These are phyloP conservation scores for Yarrowia sp. DNA, from an alignment of 805 yeast genomes.

Conservation along the genomic window DNA sequence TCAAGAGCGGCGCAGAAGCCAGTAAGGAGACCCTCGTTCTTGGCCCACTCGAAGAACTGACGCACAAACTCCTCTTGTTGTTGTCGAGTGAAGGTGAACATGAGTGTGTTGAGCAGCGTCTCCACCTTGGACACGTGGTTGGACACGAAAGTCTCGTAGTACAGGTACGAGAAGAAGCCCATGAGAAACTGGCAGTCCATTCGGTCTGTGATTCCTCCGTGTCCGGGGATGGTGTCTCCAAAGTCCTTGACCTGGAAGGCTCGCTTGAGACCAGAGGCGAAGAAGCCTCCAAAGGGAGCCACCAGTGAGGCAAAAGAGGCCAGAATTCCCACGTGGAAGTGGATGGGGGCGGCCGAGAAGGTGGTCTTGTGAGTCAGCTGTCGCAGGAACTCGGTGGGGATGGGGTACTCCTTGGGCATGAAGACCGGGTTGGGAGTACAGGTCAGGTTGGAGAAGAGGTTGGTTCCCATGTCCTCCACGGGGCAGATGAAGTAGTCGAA, in stretches of 20 bases:
- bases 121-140: slow-evolving; percentile 66
- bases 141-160: slow-evolving; percentile 90
- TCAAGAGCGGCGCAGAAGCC: slow-evolving; percentile 20
- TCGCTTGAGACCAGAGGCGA: slow-evolving; percentile 96
- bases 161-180: slow-evolving; percentile 94
- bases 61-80: slow-evolving; percentile 70
- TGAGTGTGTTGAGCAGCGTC: slow-evolving; percentile 73
- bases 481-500: slow-evolving; percentile 88
- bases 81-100: slow-evolving; percentile 68
- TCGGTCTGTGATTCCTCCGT: slow-evolving; percentile 97
- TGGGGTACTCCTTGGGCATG: slow-evolving; percentile 73
- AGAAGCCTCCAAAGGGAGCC: slow-evolving; percentile 99
- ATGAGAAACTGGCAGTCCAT: slow-evolving; percentile 97
- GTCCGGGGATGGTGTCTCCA: slow-evolving; percentile 98
- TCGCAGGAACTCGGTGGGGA: slow-evolving; percentile 70
- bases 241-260: slow-evolving; percentile 96
- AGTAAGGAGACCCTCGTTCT: slow-evolving; percentile 20
- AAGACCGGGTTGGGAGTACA: slow-evolving; percentile 94
- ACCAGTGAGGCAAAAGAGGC: slow-evolving; percentile 95
- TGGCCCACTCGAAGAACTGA: slow-evolving; percentile 55
- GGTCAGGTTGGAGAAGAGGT: slow-evolving; percentile 65
- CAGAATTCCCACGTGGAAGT: slow-evolving; percentile 82
- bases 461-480: slow-evolving; percentile 62
- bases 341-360: slow-evolving; percentile 79
- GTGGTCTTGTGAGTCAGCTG: slow-evolving; percentile 57